A percentile compares a stretch with the other conserved stretches of the same genome.
Evolutionary conservation across 2,329 filamentous ascomycete genomes (phyloP).

Genomic region (Nectriaceae sp.): DNA sequence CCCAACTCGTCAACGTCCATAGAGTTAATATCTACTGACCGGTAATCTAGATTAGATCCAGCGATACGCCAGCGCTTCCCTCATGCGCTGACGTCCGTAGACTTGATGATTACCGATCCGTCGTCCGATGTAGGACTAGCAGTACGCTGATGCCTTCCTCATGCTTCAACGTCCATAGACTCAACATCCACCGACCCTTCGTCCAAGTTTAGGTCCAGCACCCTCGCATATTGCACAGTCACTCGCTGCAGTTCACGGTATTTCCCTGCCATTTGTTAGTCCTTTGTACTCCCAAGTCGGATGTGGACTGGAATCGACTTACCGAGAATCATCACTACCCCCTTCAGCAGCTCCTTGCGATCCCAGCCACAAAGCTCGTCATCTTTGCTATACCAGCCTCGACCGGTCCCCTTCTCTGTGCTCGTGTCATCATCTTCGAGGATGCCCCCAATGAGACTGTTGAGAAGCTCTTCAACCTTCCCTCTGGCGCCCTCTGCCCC

Average conservation of each 20-base stretch:
- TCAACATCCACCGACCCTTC: slow-evolving; percentile 46
- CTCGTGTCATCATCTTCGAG: slow-evolving; percentile 56
- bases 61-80: too few species aligned
- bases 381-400: slow-evolving; percentile 66
- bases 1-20: too few species aligned
- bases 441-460: slow-evolving; percentile 75
- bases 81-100: too few species aligned
- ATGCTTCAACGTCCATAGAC: slow-evolving; percentile 45
- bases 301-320: slow-evolving; percentile 39
- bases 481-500: slow-evolving; percentile 83
- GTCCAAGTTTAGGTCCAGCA: slow-evolving; percentile 65
- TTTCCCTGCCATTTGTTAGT: slow-evolving; percentile 67
- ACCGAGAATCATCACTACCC: slow-evolving; percentile 92
- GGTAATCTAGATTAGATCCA: too few species aligned
- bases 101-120: too few species aligned
- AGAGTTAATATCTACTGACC: too few species aligned
- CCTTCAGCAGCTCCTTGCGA: slow-evolving; percentile 81
- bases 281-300: background rate
- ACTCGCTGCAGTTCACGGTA: slow-evolving; percentile 91
- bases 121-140: too few species aligned
- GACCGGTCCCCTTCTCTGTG: slow-evolving; percentile 45
- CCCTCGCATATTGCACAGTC: slow-evolving; percentile 89
- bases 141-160: too few species aligned
- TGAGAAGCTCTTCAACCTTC: slow-evolving; percentile 92
- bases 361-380: slow-evolving; percentile 89